These are phyloP conservation scores for Diplodia intermedia DNA, from an alignment of 2,329 filamentous ascomycete genomes.

Conservation along the genomic window DNA sequence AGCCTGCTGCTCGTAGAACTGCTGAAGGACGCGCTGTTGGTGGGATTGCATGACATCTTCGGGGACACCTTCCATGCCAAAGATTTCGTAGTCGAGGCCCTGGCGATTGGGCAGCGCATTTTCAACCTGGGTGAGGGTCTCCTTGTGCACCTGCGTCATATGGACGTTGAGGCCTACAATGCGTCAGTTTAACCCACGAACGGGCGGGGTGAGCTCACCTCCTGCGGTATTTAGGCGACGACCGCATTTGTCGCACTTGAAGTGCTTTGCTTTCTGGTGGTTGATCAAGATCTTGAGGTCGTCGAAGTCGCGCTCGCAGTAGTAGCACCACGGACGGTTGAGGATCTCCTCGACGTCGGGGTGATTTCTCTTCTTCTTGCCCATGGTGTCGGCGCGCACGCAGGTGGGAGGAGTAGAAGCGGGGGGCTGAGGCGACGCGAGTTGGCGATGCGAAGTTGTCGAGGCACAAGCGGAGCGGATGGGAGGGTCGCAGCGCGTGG, in stretches of 20 bases:
- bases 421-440: not conserved
- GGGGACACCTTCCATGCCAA: constrained; percentile 97
- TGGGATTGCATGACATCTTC: constrained; percentile 83
- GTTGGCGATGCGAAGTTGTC: not conserved
- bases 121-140: constrained; percentile 83
- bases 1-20: constrained; percentile 84
- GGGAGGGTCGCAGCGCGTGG: constrained; percentile 4
- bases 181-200: constrained; percentile 34
- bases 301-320: constrained; percentile 99
- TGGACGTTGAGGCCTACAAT: constrained; percentile 85
- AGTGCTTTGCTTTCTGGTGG: constrained; percentile 99
- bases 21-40: constrained; percentile 82
- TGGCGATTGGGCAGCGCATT: constrained; percentile 89
- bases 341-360: constrained; percentile 89
- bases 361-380: constrained; percentile 88
- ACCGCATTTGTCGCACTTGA: constrained; percentile 92
- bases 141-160: constrained; percentile 98
- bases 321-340: constrained; percentile 93
- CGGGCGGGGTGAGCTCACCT: constrained; percentile 64
- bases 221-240: constrained; percentile 91
- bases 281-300: constrained; percentile 95
- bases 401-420: not conserved
- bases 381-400: constrained; percentile 60
- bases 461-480: not conserved
- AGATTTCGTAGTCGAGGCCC: constrained; percentile 91